phyloP scores from a whole-genome alignment of 805 yeast genomes.

The Lipomyces starkeyi region DNA sequence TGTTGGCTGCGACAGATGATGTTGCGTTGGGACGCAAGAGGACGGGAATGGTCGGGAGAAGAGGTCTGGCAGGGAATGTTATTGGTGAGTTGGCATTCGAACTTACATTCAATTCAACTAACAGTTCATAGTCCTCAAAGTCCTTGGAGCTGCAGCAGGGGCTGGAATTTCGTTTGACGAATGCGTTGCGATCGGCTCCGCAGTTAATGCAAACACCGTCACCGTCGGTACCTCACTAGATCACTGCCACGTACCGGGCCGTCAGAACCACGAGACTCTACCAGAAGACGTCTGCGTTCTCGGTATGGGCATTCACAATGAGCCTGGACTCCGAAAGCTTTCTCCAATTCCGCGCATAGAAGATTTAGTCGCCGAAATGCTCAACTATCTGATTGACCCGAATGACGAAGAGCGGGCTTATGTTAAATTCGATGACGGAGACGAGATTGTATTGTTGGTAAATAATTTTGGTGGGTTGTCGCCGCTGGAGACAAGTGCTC shows the following conservation, averaged over 20 bases:
- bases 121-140: conserved; percentile 66
- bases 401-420: conserved; percentile 79
- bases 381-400: conserved; percentile 63
- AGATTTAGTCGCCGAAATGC: conserved; percentile 61
- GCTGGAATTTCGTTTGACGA: conserved; percentile 54
- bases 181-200: conserved; percentile 64
- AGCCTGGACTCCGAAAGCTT: conserved; percentile 77
- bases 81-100: conserved; percentile 44
- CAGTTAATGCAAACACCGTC: conserved; percentile 68
- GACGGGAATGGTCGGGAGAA: conserved; percentile 89
- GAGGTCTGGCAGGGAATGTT: conserved; percentile 92
- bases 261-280: conserved; percentile 58
- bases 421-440: conserved; percentile 67
- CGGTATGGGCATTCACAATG: conserved; percentile 96
- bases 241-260: conserved; percentile 88
- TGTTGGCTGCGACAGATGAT: conserved; percentile 82
- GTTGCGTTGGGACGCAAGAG: conserved; percentile 89
- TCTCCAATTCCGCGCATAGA: conserved; percentile 74
- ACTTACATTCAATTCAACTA: not conserved
- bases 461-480: conserved; percentile 93
- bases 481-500: conserved; percentile 70
- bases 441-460: conserved; percentile 71
- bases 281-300: conserved; percentile 73
- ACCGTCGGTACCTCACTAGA: conserved; percentile 90
- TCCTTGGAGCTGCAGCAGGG: conserved; percentile 75